These are phyloP conservation scores for Parachaetomium inaequale DNA, from an alignment of 495 filamentous ascomycete species.

Conservation along the genomic window DNA sequence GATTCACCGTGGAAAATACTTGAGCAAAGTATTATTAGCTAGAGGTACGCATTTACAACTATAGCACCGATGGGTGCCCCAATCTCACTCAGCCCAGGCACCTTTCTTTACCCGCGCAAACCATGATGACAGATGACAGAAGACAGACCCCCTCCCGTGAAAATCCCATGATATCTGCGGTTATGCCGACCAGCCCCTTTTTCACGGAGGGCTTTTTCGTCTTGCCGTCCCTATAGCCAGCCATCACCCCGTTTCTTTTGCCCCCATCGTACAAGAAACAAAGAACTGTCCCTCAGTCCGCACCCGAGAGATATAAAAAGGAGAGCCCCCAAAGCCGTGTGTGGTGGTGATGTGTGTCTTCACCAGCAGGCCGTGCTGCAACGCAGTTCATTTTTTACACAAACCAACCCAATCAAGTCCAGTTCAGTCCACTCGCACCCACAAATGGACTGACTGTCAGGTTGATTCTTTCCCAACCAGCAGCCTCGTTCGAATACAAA, in stretches of 20 bases:
- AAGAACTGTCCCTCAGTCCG: not conserved
- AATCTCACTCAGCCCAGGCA: slow-evolving; percentile 8
- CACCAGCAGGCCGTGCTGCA: not conserved
- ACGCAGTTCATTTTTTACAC: not conserved
- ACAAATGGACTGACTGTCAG: not conserved
- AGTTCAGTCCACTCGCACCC: too few relatives aligned
- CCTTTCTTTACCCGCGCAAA: slow-evolving; percentile 12
- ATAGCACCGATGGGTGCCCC: slow-evolving; percentile 4
- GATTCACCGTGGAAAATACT: not conserved
- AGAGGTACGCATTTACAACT: slow-evolving; percentile 16
- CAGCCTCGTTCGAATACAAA: not conserved
- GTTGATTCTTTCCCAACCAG: not conserved
- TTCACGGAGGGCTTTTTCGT: not conserved
- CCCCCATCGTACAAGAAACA: slow-evolving; percentile 4
- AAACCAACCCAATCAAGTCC: not conserved
- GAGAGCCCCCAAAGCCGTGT: not conserved
- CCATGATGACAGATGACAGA: not conserved
- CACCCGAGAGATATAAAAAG: not conserved
- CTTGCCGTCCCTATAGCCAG: not conserved
- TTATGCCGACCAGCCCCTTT: not conserved
- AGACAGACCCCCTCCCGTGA: not conserved
- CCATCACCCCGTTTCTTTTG: not conserved
- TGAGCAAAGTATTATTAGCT: slow-evolving; percentile 22
- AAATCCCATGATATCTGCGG: not conserved
- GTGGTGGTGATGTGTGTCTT: not conserved